phyloP scores from a whole-genome alignment of 768 basidiomycete genomes.

The Leccinum barrowsii region DNA sequence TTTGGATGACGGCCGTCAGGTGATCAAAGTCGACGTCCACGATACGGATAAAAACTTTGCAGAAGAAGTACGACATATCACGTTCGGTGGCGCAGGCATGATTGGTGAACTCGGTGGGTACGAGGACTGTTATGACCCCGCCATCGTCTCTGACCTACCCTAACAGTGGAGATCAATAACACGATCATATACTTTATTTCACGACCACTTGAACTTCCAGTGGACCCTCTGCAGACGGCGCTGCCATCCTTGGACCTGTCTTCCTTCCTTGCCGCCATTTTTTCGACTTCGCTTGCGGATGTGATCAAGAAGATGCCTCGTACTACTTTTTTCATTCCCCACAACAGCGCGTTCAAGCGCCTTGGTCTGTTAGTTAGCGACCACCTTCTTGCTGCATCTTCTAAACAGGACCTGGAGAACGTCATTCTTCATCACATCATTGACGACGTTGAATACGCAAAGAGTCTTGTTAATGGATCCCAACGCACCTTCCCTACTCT shows the following conservation, averaged over 20 bases:
- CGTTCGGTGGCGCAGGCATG: slow-evolving; percentile 80
- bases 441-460: slow-evolving; percentile 68
- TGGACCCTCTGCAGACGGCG: slow-evolving; percentile 75
- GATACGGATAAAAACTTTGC: slow-evolving; percentile 44
- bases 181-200: slow-evolving; percentile 89
- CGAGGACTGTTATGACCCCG: background rate
- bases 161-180: slow-evolving; percentile 66
- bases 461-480: slow-evolving; percentile 57
- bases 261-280: slow-evolving; percentile 85
- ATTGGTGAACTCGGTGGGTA: slow-evolving; percentile 73
- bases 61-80: slow-evolving; percentile 49
- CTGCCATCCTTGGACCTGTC: slow-evolving; percentile 83
- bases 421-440: slow-evolving; percentile 89
- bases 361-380: slow-evolving; percentile 82
- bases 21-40: slow-evolving; percentile 64
- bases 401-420: slow-evolving; percentile 74
- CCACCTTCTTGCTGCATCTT: slow-evolving; percentile 77
- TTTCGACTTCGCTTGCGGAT: slow-evolving; percentile 81
- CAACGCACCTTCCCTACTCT: slow-evolving; percentile 75
- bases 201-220: slow-evolving; percentile 76
- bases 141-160: slow-evolving; percentile 6
- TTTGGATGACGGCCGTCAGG: slow-evolving; percentile 65
- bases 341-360: slow-evolving; percentile 83
- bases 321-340: slow-evolving; percentile 82
- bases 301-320: slow-evolving; percentile 59